These are phyloP conservation scores for Erodium texanum DNA, from an alignment of 441 rosid species.

Conservation along the genomic window DNA sequence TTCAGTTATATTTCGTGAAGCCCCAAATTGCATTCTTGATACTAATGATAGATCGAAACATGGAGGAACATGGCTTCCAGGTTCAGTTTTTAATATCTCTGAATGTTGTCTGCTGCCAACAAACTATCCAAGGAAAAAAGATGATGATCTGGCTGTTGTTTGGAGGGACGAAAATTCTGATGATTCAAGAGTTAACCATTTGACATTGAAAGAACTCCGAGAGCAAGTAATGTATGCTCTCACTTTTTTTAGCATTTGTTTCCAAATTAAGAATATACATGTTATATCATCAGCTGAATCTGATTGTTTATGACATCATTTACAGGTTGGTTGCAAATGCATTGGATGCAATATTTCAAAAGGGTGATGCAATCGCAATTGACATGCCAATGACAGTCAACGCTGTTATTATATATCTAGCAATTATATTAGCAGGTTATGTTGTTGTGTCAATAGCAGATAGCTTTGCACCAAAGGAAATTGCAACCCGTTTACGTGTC, in stretches of 20 bases:
- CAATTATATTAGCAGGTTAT: slow-evolving; percentile 62
- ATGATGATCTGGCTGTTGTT: slow-evolving; percentile 47
- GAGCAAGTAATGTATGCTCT: slow-evolving; percentile 62
- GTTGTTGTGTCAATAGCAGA: slow-evolving; percentile 86
- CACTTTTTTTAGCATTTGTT: background rate
- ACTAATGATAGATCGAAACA: slow-evolving; percentile 35
- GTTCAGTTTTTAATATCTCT: slow-evolving; percentile 52
- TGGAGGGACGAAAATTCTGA: slow-evolving; percentile 70
- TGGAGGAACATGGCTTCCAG: slow-evolving; percentile 73
- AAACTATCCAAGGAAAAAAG: slow-evolving; percentile 40
- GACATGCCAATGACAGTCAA: slow-evolving; percentile 86
- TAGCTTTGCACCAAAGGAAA: slow-evolving; percentile 79
- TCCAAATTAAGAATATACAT: background rate
- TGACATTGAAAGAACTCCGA: slow-evolving; percentile 61
- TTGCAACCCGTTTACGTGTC: slow-evolving; percentile 61
- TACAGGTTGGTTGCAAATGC: slow-evolving; percentile 76
- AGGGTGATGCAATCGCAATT: slow-evolving; percentile 78
- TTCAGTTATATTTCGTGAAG: slow-evolving; percentile 41
- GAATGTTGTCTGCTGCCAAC: slow-evolving; percentile 64
- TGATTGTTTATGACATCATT: background rate
- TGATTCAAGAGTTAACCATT: slow-evolving; percentile 31
- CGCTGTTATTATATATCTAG: slow-evolving; percentile 71
- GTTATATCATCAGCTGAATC: background rate
- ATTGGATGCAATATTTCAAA: slow-evolving; percentile 42
- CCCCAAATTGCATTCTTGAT: slow-evolving; percentile 61